These are phyloP conservation scores for Onygenales sp. DNA, from an alignment of 2,329 filamentous ascomycete genomes.

Conservation along the genomic window DNA sequence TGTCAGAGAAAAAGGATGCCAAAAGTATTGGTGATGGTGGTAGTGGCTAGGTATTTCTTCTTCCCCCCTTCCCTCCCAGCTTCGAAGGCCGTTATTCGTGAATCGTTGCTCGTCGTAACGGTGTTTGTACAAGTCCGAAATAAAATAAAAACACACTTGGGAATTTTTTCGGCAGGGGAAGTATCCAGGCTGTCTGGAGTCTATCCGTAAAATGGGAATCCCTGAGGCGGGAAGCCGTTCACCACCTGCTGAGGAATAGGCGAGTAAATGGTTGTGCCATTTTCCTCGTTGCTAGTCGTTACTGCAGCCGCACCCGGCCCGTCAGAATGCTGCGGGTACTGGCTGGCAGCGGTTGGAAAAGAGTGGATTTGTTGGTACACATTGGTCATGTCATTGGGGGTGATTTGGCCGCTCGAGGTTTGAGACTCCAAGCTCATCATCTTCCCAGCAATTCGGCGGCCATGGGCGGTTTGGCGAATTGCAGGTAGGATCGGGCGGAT, in stretches of 20 bases:
- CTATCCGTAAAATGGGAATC: constrained; percentile 1
- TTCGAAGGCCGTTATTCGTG: too few relatives aligned
- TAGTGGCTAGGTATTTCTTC: not conserved
- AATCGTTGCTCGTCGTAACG: too few relatives aligned
- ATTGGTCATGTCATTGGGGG: constrained; percentile 30
- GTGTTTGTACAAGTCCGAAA: not conserved
- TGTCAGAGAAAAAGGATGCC: not conserved
- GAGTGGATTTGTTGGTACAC: constrained; percentile 20
- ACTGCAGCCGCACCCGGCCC: not conserved
- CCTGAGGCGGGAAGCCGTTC: constrained; percentile 3
- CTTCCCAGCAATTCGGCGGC: constrained; percentile 86
- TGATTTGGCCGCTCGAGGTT: constrained; percentile 27
- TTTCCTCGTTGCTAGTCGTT: constrained; percentile 7
- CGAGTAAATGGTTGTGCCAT: constrained; percentile 23
- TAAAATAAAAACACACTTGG: not conserved
- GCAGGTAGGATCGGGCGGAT: constrained; percentile 76
- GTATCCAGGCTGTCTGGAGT: too few relatives aligned
- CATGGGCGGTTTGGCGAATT: constrained; percentile 87
- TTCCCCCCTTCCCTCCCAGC: too few relatives aligned
- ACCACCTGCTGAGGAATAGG: constrained; percentile 20
- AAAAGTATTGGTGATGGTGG: not conserved
- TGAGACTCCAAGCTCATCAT: constrained; percentile 50
- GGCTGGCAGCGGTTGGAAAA: constrained; percentile 16
- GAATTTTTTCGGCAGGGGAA: too few relatives aligned
- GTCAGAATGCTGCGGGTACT: constrained; percentile 13